Conservation (phyloP, 768 basidiomycete genomes). For the Suillus lakei region DNA sequence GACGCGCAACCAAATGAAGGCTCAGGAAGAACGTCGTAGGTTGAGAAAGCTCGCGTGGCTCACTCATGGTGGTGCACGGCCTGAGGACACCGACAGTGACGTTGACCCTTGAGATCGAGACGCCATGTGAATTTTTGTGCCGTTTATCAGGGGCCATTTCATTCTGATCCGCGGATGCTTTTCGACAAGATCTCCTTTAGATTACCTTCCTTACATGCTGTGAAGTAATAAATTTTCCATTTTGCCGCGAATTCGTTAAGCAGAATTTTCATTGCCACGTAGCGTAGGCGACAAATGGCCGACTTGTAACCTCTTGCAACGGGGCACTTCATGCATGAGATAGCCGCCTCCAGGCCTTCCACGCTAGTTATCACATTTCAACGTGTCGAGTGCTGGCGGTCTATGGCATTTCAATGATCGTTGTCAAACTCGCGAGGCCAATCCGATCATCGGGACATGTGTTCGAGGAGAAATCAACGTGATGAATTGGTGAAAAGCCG, state of each 20-base stretch:
- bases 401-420: slow-evolving; percentile 2
- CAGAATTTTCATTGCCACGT: slow-evolving; percentile 1
- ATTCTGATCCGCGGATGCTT: slow-evolving; percentile 11
- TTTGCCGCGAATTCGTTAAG: background rate
- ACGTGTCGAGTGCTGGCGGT: slow-evolving; percentile 4
- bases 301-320: background rate
- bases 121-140: background rate
- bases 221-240: slow-evolving; percentile 10
- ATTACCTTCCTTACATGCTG: slow-evolving; percentile 5
- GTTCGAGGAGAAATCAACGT: slow-evolving; percentile 1
- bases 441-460: slow-evolving; percentile 6
- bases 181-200: slow-evolving; percentile 2
- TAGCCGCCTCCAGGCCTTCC: background rate
- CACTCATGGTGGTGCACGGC: slow-evolving; percentile 78
- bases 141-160: slow-evolving; percentile 2
- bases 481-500: background rate
- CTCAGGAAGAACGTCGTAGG: slow-evolving; percentile 83
- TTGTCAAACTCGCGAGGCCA: background rate
- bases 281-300: background rate
- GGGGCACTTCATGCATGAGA: background rate
- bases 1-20: slow-evolving; percentile 90
- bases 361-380: background rate
- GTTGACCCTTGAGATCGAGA: slow-evolving; percentile 23
- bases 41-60: slow-evolving; percentile 85
- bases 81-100: slow-evolving; percentile 83